phyloP scores from a whole-genome alignment of 163 green algal species.

The Chlamydomonas reinhardtii region DNA sequence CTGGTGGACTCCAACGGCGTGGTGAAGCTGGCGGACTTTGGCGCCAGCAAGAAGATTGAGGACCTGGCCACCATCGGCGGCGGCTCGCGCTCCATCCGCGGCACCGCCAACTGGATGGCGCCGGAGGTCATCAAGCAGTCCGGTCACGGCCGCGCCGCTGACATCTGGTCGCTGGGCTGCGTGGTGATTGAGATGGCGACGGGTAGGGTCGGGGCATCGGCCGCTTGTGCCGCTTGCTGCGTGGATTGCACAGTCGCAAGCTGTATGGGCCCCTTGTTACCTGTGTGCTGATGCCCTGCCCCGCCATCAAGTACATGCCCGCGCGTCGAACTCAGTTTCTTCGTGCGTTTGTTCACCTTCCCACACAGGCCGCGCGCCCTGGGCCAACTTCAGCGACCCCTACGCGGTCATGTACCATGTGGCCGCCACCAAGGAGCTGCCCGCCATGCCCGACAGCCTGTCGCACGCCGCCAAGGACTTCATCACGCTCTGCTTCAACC shows the following conservation, averaged over 20 bases:
- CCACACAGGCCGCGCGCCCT: slow-evolving; percentile 85
- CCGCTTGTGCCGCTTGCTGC: too few relatives aligned
- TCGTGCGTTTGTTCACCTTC: too few relatives aligned
- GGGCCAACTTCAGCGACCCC: slow-evolving; percentile 84
- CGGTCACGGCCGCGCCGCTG: slow-evolving; percentile 87
- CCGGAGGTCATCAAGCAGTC: slow-evolving; percentile 96
- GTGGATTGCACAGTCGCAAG: too few relatives aligned
- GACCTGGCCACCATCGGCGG: slow-evolving; percentile 90
- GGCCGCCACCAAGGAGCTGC: slow-evolving; percentile 82
- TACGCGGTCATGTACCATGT: slow-evolving; percentile 87
- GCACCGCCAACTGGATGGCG: slow-evolving; percentile 98
- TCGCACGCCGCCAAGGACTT: slow-evolving; percentile 87
- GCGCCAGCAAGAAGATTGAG: slow-evolving; percentile 94
- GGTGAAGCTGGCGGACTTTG: slow-evolving; percentile 98
- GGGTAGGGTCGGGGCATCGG: slow-evolving; percentile 2
- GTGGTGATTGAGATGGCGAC: slow-evolving; percentile 98
- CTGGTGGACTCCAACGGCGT: slow-evolving; percentile 93
- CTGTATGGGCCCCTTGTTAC: too few relatives aligned
- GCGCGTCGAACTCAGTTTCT: too few relatives aligned
- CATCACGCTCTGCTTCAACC: slow-evolving; percentile 89
- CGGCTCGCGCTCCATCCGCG: slow-evolving; percentile 89
- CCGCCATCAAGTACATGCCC: too few relatives aligned
- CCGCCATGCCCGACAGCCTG: slow-evolving; percentile 83
- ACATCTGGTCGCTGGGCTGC: slow-evolving; percentile 98
- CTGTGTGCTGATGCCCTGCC: too few relatives aligned